Evolutionary conservation across 805 yeast genomes (phyloP), one percentile per base, ranked within the genome.

Genomic region (Jamesozyma hellenica): DNA sequence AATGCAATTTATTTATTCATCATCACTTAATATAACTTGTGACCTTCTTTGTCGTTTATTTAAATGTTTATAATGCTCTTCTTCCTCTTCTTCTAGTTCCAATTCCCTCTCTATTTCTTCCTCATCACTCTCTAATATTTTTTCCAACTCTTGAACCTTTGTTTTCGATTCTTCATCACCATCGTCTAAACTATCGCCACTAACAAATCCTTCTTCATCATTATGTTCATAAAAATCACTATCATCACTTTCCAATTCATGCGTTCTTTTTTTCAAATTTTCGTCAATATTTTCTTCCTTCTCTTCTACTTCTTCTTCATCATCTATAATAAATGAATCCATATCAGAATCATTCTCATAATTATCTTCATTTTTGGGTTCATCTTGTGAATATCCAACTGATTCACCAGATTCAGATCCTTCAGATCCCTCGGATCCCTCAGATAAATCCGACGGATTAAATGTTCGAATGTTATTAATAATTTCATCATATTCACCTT

Each of bases 41-140:
- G 40, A 44, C 21, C 53, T 42, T 39, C 48, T 51, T 10, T 50
- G 49, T 15, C 52, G 42, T 14, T 41, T 42, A 28, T 34, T 32
- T 12, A 42, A 42, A 10, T 44, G 38, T 13, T 35, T 39, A 5
- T 40, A 34, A 38, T 49, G 44, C 16, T 36, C 43, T 4, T 60
- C 66, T 7, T 64, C 61, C n/a, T n/a, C n/a, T n/a, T 33, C 65
- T 69, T 23, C 51, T 63, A 17, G 60, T 63, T 23, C 58, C n/a
- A n/a, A n/a, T n/a, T n/a, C n/a, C n/a, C n/a, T n/a, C n/a, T n/a
- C n/a, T n/a, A n/a, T n/a, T n/a, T n/a, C n/a, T n/a, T n/a, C 59
- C n/a, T 55, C 56, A 17, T 61, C 63, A 27, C 58, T 58, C n/a
- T 54, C 56, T 18, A 33, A 6, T 7, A 14, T n/a, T 14, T 21